phyloP scores from a whole-genome alignment of 108 stramenopile genomes.

The Seminavis robusta region DNA sequence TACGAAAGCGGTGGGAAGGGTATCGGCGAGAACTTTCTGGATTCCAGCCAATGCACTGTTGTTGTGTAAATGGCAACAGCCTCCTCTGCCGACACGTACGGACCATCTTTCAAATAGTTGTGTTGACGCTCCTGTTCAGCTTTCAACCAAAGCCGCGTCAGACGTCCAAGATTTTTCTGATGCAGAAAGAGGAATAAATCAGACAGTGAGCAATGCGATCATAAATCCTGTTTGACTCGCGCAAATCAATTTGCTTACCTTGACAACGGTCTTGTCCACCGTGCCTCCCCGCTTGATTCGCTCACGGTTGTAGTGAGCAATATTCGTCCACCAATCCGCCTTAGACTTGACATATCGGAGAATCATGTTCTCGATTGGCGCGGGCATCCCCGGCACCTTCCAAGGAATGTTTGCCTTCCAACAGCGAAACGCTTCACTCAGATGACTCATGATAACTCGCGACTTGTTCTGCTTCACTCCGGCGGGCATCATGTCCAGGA shows the following conservation, averaged over 20 bases:
- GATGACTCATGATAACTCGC: constrained; percentile 94
- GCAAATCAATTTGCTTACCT: no score
- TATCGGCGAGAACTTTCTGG: constrained; percentile 97
- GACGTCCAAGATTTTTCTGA: constrained; percentile 98
- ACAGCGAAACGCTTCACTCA: constrained; percentile 97
- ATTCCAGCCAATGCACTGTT: constrained; percentile 99
- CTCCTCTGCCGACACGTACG: constrained; percentile 98
- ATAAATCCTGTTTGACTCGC: background rate
- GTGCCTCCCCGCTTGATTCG: constrained; percentile 99
- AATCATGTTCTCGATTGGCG: constrained; percentile 99
- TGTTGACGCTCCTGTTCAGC: constrained; percentile 99
- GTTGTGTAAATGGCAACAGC: constrained; percentile 99
- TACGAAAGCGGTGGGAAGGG: constrained; percentile 99
- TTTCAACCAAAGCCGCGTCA: constrained; percentile 98
- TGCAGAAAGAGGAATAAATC: background rate
- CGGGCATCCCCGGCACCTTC: constrained; percentile 99
- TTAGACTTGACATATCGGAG: constrained; percentile 99
- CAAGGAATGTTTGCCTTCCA: constrained; percentile 99
- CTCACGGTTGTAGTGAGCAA: constrained; percentile 99
- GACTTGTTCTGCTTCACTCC: constrained; percentile 99
- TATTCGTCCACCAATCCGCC: constrained; percentile 99
- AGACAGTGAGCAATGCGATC: background rate
- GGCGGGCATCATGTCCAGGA: constrained; percentile 99
- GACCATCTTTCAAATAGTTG: constrained; percentile 98
- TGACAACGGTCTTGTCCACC: constrained; percentile 99